Percentiles rank a stretch among this genome's conserved stretches.
Conservation (phyloP, 2,329 filamentous ascomycete species). For the Seiridium unicorne region DNA sequence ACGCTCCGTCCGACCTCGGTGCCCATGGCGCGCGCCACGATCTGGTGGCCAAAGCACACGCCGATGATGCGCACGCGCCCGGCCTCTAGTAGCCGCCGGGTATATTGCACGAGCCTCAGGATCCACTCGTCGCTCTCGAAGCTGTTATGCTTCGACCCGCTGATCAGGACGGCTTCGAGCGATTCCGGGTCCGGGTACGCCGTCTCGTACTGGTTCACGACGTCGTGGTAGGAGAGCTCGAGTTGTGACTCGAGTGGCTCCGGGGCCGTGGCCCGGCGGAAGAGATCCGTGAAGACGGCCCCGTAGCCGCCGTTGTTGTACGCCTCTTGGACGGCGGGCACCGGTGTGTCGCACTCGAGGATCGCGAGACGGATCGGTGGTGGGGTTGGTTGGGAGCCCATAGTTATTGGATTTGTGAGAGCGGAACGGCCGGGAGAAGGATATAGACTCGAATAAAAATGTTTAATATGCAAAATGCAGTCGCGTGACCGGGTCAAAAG, state of each 20-base stretch:
- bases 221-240: constrained; percentile 65
- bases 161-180: constrained; percentile 81
- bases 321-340: constrained; percentile 59
- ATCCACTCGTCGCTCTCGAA: constrained; percentile 79
- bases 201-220: constrained; percentile 60
- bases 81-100: constrained; percentile 55
- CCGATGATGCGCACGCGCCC: constrained; percentile 70
- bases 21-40: constrained; percentile 71
- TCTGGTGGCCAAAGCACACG: constrained; percentile 87
- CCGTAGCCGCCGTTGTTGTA: constrained; percentile 65
- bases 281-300: constrained; percentile 64
- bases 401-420: constrained; percentile 8
- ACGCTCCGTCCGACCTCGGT: constrained; percentile 65
- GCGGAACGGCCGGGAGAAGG: not conserved
- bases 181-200: constrained; percentile 69
- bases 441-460: no score
- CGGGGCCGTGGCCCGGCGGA: constrained; percentile 46
- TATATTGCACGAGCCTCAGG: constrained; percentile 68
- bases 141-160: constrained; percentile 72
- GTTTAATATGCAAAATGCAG: no score
- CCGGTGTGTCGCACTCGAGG: constrained; percentile 82
- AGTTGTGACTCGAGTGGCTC: constrained; percentile 44
- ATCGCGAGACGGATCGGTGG: constrained; percentile 75
- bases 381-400: constrained; percentile 26
- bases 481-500: no score